Conservation (phyloP, 2,329 filamentous ascomycete species). For the Sporothrix humicola region DNA sequence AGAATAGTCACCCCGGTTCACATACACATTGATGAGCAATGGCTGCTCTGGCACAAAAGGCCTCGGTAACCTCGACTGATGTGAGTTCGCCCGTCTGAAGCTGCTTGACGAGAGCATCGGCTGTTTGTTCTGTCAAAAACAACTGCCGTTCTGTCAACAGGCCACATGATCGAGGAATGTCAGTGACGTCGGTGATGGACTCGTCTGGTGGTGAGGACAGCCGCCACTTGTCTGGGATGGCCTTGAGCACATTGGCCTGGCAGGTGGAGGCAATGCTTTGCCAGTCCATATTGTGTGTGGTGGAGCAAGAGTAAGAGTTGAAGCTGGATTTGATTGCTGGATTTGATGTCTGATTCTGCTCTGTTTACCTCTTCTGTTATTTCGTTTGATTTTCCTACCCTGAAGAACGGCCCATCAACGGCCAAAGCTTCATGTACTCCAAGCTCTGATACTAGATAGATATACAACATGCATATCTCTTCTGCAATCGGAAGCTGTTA, state of each 20-base stretch:
- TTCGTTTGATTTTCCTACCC: background rate
- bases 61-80: conserved; percentile 28
- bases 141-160: conserved; percentile 32
- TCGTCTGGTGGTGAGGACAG: background rate
- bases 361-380: background rate
- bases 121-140: conserved; percentile 32
- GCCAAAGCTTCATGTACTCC: background rate
- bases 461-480: background rate
- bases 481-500: background rate
- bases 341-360: background rate
- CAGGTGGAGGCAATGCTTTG: conserved; percentile 11
- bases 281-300: conserved; percentile 10
- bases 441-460: conserved; percentile 3
- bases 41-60: conserved; percentile 32
- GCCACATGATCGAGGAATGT: conserved; percentile 27
- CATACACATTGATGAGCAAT: conserved; percentile 32
- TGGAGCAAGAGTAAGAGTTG: background rate
- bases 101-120: conserved; percentile 22
- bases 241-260: conserved; percentile 6
- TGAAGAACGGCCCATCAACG: background rate
- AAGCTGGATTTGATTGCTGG: background rate
- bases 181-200: conserved; percentile 26
- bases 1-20: too few species aligned
- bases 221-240: conserved; percentile 27
- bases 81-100: conserved; percentile 30